Evolutionary conservation across 768 basidiomycete genomes (phyloP).

Genomic region (Auricularia heimuer): DNA sequence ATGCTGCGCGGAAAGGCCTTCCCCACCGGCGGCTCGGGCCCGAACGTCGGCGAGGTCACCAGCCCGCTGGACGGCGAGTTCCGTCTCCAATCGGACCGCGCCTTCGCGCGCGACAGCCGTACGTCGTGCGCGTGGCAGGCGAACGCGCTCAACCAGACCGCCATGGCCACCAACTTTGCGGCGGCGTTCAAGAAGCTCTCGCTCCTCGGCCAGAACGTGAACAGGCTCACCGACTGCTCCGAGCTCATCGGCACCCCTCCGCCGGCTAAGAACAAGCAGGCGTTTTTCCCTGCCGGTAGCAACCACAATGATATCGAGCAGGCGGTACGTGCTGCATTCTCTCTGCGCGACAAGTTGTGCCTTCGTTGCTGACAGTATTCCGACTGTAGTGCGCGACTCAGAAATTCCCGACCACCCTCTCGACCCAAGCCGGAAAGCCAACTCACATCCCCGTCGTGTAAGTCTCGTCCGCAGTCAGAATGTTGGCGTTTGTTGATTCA

Average conservation of each 20-base stretch:
- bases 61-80: background rate
- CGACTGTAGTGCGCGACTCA: background rate
- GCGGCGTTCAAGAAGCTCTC: too few species aligned
- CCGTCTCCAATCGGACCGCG: constrained; percentile 15
- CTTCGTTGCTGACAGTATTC: background rate
- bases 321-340: background rate
- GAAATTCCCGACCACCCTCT: background rate
- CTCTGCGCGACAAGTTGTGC: background rate
- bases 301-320: background rate
- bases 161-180: too few species aligned
- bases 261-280: too few species aligned
- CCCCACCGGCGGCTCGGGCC: constrained; percentile 14
- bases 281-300: background rate
- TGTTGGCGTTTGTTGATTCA: background rate
- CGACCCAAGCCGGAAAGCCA: background rate
- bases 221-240: too few species aligned
- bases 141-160: too few species aligned
- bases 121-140: background rate
- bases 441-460: background rate
- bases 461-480: background rate
- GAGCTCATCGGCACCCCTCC: too few species aligned
- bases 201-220: too few species aligned
- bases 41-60: constrained; percentile 10
- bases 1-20: constrained; percentile 20
- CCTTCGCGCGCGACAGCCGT: constrained; percentile 13